phyloP scores from a whole-genome alignment of 768 basidiomycete genomes.

The Fistulinella prunicolor region DNA sequence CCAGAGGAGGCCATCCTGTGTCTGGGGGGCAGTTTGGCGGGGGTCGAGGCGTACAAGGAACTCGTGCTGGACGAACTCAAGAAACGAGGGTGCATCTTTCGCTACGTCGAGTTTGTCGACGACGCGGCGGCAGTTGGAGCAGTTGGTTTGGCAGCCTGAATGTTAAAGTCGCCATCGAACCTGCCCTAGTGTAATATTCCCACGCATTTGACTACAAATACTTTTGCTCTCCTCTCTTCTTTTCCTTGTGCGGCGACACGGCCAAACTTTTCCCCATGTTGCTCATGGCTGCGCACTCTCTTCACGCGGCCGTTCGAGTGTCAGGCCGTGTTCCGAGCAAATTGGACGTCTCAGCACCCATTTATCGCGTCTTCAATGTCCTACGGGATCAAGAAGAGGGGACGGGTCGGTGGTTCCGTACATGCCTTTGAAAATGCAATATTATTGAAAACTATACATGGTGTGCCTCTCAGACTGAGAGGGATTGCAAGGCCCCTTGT shows the following conservation, averaged over 20 bases:
- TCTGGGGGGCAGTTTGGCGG: slow-evolving; percentile 77
- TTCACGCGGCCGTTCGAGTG: slow-evolving; percentile 82
- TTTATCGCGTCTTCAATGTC: slow-evolving; percentile 44
- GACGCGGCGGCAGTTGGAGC: slow-evolving; percentile 71
- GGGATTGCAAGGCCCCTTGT: too few species aligned
- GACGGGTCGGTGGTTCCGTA: slow-evolving; percentile 79
- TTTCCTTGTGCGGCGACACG: slow-evolving; percentile 79
- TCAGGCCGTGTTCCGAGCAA: slow-evolving; percentile 79
- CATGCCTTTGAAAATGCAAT: too few species aligned
- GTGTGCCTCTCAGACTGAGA: too few species aligned
- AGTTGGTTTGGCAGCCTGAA: slow-evolving; percentile 45
- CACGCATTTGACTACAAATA: slow-evolving; percentile 9
- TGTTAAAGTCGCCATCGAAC: too few species aligned
- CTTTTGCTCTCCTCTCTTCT: slow-evolving; percentile 15
- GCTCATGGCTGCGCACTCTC: slow-evolving; percentile 68
- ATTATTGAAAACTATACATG: too few species aligned
- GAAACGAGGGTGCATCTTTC: slow-evolving; percentile 59
- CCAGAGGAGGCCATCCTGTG: slow-evolving; percentile 61
- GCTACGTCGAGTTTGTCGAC: slow-evolving; percentile 60
- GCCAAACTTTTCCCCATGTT: slow-evolving; percentile 81
- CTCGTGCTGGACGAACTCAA: slow-evolving; percentile 53
- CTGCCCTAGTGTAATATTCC: slow-evolving; percentile 21
- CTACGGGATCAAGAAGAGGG: slow-evolving; percentile 39
- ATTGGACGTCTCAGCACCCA: slow-evolving; percentile 81
- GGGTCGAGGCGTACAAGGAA: slow-evolving; percentile 56